Percentiles rank a stretch among this genome's conserved stretches.
Conservation (phyloP, 2,329 filamentous ascomycete species). For the Cladophialophora immunda region DNA sequence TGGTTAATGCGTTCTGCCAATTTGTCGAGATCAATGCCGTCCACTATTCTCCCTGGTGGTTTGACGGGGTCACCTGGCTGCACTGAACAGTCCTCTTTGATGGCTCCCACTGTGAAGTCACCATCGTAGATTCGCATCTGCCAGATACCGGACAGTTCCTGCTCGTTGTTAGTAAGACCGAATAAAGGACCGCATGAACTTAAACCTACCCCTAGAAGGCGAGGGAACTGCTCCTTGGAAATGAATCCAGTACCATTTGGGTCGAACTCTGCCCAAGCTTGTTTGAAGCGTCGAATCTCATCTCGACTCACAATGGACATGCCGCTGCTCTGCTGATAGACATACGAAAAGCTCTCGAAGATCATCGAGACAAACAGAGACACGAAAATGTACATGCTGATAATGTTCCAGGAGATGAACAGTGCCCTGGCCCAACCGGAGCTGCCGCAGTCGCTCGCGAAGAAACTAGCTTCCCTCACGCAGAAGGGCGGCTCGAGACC, state of each 20-base stretch:
- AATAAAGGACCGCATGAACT: not conserved
- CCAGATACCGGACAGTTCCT: constrained; percentile 91
- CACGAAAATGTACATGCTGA: constrained; percentile 99
- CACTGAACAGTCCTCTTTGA: constrained; percentile 82
- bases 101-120: constrained; percentile 84
- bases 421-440: constrained; percentile 84
- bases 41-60: constrained; percentile 52
- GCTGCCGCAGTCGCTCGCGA: constrained; percentile 91
- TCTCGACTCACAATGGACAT: constrained; percentile 88
- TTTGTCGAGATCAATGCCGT: constrained; percentile 75
- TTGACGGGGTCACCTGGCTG: constrained; percentile 60
- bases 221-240: constrained; percentile 85
- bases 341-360: constrained; percentile 99
- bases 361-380: constrained; percentile 98
- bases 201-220: constrained; percentile 75
- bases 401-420: constrained; percentile 97
- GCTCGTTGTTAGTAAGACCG: constrained; percentile 36
- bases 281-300: constrained; percentile 95
- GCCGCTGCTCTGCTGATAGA: constrained; percentile 96
- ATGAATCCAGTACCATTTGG: constrained; percentile 92
- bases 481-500: constrained; percentile 81
- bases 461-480: constrained; percentile 75
- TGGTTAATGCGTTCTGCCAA: constrained; percentile 76
- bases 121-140: constrained; percentile 96
- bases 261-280: constrained; percentile 96